These are phyloP conservation scores for Backusella mclennaniae DNA, from an alignment of 192 early-diverging fungal species.

Conservation along the genomic window DNA sequence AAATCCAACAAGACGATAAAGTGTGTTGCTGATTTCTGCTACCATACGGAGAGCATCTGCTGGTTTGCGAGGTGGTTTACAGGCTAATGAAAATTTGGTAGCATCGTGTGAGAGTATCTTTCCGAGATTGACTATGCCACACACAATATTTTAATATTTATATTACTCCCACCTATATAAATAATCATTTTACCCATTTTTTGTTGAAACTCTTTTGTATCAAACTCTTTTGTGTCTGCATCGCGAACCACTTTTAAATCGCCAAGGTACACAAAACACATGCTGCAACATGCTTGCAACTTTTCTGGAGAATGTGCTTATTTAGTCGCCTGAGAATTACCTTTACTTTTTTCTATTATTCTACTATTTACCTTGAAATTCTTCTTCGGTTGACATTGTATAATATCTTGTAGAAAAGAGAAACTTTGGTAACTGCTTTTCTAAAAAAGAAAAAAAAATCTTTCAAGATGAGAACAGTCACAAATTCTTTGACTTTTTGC, in stretches of 20 bases:
- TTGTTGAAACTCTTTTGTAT: slow-evolving; percentile 17
- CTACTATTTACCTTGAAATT: slow-evolving; percentile 14
- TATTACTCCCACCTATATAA: too few relatives aligned
- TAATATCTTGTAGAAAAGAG: not conserved
- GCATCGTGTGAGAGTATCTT: slow-evolving; percentile 31
- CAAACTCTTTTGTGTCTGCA: slow-evolving; percentile 2
- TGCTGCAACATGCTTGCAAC: slow-evolving; percentile 11
- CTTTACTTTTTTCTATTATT: not conserved
- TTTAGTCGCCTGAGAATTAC: not conserved
- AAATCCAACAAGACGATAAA: slow-evolving; percentile 31
- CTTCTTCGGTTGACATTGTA: slow-evolving; percentile 10
- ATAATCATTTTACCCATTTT: slow-evolving; percentile 21
- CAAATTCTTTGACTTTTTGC: not conserved
- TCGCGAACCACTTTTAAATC: slow-evolving; percentile 12
- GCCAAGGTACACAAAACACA: slow-evolving; percentile 13
- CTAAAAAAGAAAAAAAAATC: not conserved
- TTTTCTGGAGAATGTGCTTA: not conserved
- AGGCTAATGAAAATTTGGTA: slow-evolving; percentile 34
- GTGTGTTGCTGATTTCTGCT: slow-evolving; percentile 21
- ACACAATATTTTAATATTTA: not conserved
- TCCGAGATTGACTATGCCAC: slow-evolving; percentile 15
- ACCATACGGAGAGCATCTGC: slow-evolving; percentile 21
- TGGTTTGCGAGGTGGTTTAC: slow-evolving; percentile 35
- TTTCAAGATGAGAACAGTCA: not conserved
- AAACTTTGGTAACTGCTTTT: not conserved